Conservation (phyloP, 192 early-diverging fungal species). For the Gonapodya sp. region DNA sequence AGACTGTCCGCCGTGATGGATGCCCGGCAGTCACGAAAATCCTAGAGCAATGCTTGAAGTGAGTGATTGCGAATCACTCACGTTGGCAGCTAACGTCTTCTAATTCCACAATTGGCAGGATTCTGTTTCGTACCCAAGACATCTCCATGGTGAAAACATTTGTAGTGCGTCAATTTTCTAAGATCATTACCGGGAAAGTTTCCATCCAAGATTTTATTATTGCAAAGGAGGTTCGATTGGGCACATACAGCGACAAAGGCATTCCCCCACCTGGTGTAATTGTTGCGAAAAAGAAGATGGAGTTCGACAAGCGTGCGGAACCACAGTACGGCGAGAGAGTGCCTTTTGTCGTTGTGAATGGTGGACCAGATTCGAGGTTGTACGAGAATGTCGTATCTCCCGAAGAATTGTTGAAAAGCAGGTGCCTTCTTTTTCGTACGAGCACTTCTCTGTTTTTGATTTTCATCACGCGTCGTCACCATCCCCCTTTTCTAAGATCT, state of each 20-base stretch:
- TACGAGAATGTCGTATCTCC: constrained; percentile 66
- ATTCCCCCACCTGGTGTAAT: constrained; percentile 63
- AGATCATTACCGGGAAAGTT: constrained; percentile 56
- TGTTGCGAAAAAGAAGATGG: constrained; percentile 59
- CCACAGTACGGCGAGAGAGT: constrained; percentile 84
- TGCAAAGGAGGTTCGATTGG: constrained; percentile 76
- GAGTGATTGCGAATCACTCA: constrained; percentile 7
- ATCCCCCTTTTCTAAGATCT: constrained; percentile 35
- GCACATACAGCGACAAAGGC: constrained; percentile 53
- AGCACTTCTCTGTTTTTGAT: not conserved
- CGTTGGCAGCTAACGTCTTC: not conserved
- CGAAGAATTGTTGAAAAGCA: constrained; percentile 29
- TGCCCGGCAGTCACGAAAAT: constrained; percentile 68
- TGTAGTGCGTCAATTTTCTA: constrained; percentile 58
- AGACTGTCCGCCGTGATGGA: constrained; percentile 85
- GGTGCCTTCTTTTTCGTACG: constrained; percentile 5
- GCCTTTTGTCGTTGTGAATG: constrained; percentile 74
- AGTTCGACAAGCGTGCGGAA: constrained; percentile 57
- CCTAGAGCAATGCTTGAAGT: constrained; percentile 65
- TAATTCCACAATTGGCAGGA: constrained; percentile 28
- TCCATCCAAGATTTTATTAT: constrained; percentile 76
- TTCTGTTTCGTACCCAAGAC: constrained; percentile 71
- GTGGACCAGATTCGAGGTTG: constrained; percentile 52
- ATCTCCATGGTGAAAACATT: constrained; percentile 70
- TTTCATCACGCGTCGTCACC: not conserved